A percentile compares a stretch with the other conserved stretches of the same genome.
phyloP scores from a whole-genome alignment of 805 yeast species.

The Candida suzukii region DNA sequence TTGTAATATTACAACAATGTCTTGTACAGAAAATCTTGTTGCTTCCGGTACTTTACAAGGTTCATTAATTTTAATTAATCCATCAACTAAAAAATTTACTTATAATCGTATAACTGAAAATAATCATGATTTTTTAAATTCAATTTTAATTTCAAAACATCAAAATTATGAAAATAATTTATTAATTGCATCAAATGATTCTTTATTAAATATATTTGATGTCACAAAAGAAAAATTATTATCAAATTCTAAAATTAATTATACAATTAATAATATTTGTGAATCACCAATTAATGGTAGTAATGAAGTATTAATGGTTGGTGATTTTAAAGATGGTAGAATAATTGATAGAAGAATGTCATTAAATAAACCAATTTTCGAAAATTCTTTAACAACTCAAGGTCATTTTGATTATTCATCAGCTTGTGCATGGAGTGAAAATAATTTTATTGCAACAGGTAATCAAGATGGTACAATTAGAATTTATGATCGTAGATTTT shows the following conservation, averaged over 20 bases:
- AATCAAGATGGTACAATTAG: slow-evolving; percentile 54
- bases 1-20: slow-evolving; percentile 40
- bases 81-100: slow-evolving; percentile 20
- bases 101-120: slow-evolving; percentile 35
- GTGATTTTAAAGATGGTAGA: slow-evolving; percentile 38
- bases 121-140: slow-evolving; percentile 47
- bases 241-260: slow-evolving; percentile 25
- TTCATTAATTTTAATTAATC: slow-evolving; percentile 33
- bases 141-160: slow-evolving; percentile 28
- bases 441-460: slow-evolving; percentile 43
- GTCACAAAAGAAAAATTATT: slow-evolving; percentile 14
- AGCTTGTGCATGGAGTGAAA: slow-evolving; percentile 52
- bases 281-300: slow-evolving; percentile 29
- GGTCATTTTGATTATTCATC: slow-evolving; percentile 55
- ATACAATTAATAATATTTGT: slow-evolving; percentile 45
- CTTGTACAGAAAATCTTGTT: slow-evolving; percentile 33
- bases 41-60: slow-evolving; percentile 53
- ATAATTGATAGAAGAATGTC: slow-evolving; percentile 37
- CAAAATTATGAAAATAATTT: slow-evolving; percentile 20
- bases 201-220: slow-evolving; percentile 34
- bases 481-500: slow-evolving; percentile 41
- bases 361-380: not conserved
- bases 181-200: slow-evolving; percentile 46
- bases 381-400: slow-evolving; percentile 7
- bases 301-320: slow-evolving; percentile 38